A percentile compares a stretch with the other conserved stretches of the same genome.
phyloP scores from a whole-genome alignment of 768 basidiomycete species.

The Tephrocybe sp. region DNA sequence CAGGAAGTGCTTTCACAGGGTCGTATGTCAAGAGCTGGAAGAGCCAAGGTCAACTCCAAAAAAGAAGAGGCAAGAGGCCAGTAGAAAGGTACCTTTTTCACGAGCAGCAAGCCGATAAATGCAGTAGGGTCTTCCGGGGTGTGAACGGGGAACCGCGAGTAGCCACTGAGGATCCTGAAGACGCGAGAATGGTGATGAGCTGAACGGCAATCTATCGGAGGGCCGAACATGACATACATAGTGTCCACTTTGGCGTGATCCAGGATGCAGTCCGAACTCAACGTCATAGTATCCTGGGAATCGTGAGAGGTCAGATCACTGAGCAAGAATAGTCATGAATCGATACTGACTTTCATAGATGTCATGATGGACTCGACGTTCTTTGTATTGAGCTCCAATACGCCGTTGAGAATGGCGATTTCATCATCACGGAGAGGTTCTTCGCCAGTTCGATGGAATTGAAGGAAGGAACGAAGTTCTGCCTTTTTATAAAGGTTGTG shows the following conservation, averaged over 20 bases:
- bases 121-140: constrained; percentile 63
- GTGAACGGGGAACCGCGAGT: constrained; percentile 91
- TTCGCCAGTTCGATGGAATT: constrained; percentile 76
- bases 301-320: neutral
- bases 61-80: no score
- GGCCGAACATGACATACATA: constrained; percentile 42
- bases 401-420: constrained; percentile 78
- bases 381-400: constrained; percentile 76
- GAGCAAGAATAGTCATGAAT: neutral
- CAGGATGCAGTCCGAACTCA: constrained; percentile 75
- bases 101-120: constrained; percentile 80
- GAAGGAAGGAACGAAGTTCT: constrained; percentile 74
- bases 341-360: constrained; percentile 57
- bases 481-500: constrained; percentile 81
- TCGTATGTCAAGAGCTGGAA: constrained; percentile 84
- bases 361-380: constrained; percentile 83
- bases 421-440: constrained; percentile 82
- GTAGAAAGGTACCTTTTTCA: constrained; percentile 64
- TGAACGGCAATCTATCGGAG: neutral
- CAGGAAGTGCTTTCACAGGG: constrained; percentile 72
- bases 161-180: constrained; percentile 70
- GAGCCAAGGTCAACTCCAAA: neutral
- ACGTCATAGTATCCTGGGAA: constrained; percentile 74
- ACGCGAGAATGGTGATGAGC: constrained; percentile 5
- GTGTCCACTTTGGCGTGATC: constrained; percentile 78